phyloP scores from a whole-genome alignment of 2,329 filamentous ascomycete genomes.

The Karstenula rhodostoma region DNA sequence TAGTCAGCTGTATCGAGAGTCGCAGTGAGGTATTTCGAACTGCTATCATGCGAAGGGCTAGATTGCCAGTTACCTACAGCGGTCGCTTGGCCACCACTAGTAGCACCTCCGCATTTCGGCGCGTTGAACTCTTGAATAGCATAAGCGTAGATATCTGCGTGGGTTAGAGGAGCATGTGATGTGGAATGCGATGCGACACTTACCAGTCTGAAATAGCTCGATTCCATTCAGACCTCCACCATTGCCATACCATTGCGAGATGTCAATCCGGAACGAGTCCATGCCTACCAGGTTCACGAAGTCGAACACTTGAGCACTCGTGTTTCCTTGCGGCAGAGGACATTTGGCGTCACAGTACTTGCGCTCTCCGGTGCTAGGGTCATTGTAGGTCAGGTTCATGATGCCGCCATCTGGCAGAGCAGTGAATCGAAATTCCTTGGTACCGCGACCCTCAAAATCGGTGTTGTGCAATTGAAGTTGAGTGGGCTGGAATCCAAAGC shows the following conservation, averaged over 20 bases:
- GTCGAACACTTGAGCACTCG: slow-evolving; percentile 84
- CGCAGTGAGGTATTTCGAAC: slow-evolving; percentile 78
- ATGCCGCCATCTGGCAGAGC: slow-evolving; percentile 88
- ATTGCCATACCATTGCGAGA: slow-evolving; percentile 84
- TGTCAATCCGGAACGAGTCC: slow-evolving; percentile 83
- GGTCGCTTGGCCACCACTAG: slow-evolving; percentile 70
- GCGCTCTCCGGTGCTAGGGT: slow-evolving; percentile 71
- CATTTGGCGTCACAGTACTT: slow-evolving; percentile 81
- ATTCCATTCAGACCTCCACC: slow-evolving; percentile 88
- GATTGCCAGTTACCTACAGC: slow-evolving; percentile 77
- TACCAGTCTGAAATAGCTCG: slow-evolving; percentile 80
- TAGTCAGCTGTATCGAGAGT: slow-evolving; percentile 65
- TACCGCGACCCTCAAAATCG: slow-evolving; percentile 81
- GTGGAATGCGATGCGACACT: not conserved
- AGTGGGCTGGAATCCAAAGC: slow-evolving; percentile 85
- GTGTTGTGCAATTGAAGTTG: slow-evolving; percentile 91
- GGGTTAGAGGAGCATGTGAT: slow-evolving; percentile 12
- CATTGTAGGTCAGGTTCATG: slow-evolving; percentile 92
- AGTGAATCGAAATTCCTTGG: slow-evolving; percentile 86
- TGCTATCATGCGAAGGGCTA: slow-evolving; percentile 72
- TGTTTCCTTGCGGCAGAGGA: slow-evolving; percentile 76
- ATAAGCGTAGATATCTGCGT: slow-evolving; percentile 77
- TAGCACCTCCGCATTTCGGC: slow-evolving; percentile 75
- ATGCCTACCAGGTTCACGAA: slow-evolving; percentile 95
- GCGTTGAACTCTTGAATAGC: slow-evolving; percentile 90